Evolutionary conservation across 2,329 filamentous ascomycete genomes (phyloP), one percentile per base, ranked within the genome.

Genomic region (Neofusicoccum laricinum): DNA sequence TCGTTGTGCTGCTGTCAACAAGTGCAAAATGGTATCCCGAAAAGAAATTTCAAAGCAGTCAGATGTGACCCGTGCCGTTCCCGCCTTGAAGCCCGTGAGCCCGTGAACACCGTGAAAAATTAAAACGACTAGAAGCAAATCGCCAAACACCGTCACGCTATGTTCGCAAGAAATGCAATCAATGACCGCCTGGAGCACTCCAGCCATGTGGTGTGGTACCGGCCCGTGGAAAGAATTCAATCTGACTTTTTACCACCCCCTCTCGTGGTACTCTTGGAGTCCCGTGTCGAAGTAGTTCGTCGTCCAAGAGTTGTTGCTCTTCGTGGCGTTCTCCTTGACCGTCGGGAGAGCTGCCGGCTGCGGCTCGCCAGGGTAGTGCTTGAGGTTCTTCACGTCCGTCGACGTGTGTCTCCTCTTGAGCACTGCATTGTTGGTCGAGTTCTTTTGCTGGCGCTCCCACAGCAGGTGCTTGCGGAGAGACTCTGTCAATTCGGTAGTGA

Each of bases 381-480:
- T 90, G 48, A 98, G 84, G 76, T 96, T 96, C 67, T 91, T 90
- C 67, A 97, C 88, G 73, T 97, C 93, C 69, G 94, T 91, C 2
- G 94, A 91, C 34, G 75, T 77, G 75, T 97, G 93, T 66, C 92
- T 85, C 67, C 94, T 88, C 82, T 97, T 96, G 65, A 97, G 84
- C 63, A 94, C 91, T 1, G 93, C 92, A 68, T 94, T 93, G 71
- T 89, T 91, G 7, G 92, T 94, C 38, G 91, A 90, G 65, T 92
- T 92, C 84, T 95, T 96, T 74, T 98, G 94, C 73, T 96, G 92
- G 61, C 95, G 90, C 77, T 99, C 95, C 91, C 92, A 96, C 15
- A 98, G 85, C 15, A 99, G 88, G 71, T 97, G 91, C 70, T 93
- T 91, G 21, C 95, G 88, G 3, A 99, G 87, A 21, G 92, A 96